Evolutionary conservation across 2,329 filamentous ascomycete species (phyloP), one percentile per base, ranked within the genome.

Genomic region (Beauveria caledonica): DNA sequence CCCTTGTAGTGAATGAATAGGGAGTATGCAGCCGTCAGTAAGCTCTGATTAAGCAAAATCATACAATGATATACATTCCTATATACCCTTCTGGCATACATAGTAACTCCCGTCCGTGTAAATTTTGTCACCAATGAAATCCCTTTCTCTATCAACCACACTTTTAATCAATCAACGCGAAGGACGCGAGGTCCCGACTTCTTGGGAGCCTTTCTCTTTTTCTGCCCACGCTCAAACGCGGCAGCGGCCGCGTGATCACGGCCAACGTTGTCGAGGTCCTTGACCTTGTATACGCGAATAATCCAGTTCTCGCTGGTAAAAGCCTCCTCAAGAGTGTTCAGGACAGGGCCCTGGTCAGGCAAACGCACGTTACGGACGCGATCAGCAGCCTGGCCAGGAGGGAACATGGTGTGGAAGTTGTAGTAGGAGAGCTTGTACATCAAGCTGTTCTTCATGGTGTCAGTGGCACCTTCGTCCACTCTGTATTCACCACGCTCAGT

Each of bases 391-490:
- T 97, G 92, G 64, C 94, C 94, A 2, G 88, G 82, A 49, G 92
- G 93, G 84, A 97, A 99, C 64, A 99, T 85, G 51, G 83, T 78
- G 75, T 93, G 85, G 81, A 90, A 99, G 82, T 97, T 97, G 85
- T 99, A 90, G 83, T 99, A 99, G 23, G 92, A 97, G 92, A 99
- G 97, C 84, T 99, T 99, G 85, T 99, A 95, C 93, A 97, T 97
- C 82, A 99, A 84, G 77, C 92, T 97, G 84, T 99, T 96, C 81
- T 90, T 94, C 94, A 99, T 99, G 49, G 93, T 91, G 25, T 94
- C 90, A 6, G 92, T 96, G 57, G 94, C 94, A 67, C 90, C 85
- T n/a, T 87, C 88, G 68, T 99, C 94, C 33, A 99, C 90, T 64
- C 89, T 86, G 78, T 99, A 99, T 74, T 99, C 94, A 72, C 95